phyloP scores from a whole-genome alignment of 331 rosid species.

The Acacia pycnantha region DNA sequence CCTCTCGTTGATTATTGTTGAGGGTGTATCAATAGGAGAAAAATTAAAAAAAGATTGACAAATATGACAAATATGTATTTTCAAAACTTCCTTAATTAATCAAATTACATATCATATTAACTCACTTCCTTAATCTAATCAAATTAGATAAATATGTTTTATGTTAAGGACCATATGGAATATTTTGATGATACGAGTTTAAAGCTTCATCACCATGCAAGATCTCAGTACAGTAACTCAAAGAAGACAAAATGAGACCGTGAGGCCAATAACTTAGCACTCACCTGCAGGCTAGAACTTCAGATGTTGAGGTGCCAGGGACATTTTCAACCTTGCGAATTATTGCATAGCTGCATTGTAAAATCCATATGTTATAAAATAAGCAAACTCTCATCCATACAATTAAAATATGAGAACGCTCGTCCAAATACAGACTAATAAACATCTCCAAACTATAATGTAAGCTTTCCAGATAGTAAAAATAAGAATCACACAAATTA shows the following conservation, averaged over 20 bases:
- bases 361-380: conserved; percentile 13
- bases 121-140: no score
- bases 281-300: conserved; percentile 70
- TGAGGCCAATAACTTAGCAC: conserved; percentile 23
- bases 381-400: conserved; percentile 3
- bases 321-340: conserved; percentile 71
- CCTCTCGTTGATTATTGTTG: no score
- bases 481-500: no score
- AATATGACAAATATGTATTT: no score
- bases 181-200: not conserved
- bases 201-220: conserved; percentile 1
- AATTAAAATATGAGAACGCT: not conserved
- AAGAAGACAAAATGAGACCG: not conserved
- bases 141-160: no score
- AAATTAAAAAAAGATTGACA: no score
- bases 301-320: conserved; percentile 61
- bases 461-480: not conserved
- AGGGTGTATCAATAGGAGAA: no score
- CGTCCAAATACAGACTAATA: not conserved
- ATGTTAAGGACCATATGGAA: no score
- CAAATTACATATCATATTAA: no score
- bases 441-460: not conserved
- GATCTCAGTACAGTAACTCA: not conserved
- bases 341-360: conserved; percentile 69
- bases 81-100: no score